A percentile compares a stretch with the other conserved stretches of the same genome.
These are phyloP conservation scores for Aegilops tauschii DNA, from an alignment of 176 grass and related monocot species.

Conservation along the genomic window DNA sequence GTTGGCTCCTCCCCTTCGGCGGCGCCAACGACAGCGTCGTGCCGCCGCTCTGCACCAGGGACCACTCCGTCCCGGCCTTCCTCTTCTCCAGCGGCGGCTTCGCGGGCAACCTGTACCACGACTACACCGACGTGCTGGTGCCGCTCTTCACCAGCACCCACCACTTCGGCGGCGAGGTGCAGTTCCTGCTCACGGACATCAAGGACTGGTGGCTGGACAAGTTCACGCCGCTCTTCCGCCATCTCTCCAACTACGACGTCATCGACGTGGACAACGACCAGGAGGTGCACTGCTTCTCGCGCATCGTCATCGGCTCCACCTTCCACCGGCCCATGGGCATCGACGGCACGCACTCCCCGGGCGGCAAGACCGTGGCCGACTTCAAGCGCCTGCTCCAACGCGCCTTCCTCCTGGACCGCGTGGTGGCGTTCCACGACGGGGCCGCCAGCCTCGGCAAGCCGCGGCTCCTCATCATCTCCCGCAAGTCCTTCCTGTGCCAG, in stretches of 20 bases:
- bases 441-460: slow-evolving; percentile 29
- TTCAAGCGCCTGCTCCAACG: slow-evolving; percentile 71
- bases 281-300: slow-evolving; percentile 70
- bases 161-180: slow-evolving; percentile 68
- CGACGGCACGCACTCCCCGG: slow-evolving; percentile 31
- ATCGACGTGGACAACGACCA: slow-evolving; percentile 70
- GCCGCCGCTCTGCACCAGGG: slow-evolving; percentile 62
- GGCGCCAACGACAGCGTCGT: neutral
- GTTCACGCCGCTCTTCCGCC: slow-evolving; percentile 64
- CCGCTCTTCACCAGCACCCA: slow-evolving; percentile 69
- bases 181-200: slow-evolving; percentile 50
- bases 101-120: slow-evolving; percentile 90
- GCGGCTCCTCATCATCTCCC: slow-evolving; percentile 68
- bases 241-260: slow-evolving; percentile 66
- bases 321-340: slow-evolving; percentile 81
- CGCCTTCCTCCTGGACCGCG: slow-evolving; percentile 62
- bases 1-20: slow-evolving; percentile 45
- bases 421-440: slow-evolving; percentile 40
- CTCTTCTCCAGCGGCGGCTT: slow-evolving; percentile 86
- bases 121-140: slow-evolving; percentile 83
- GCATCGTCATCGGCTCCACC: slow-evolving; percentile 54
- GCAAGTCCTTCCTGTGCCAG: slow-evolving; percentile 13
- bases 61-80: slow-evolving; percentile 64
- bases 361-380: slow-evolving; percentile 43
- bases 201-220: slow-evolving; percentile 84